phyloP scores from a whole-genome alignment of 2,329 filamentous ascomycete species.

The Torrubiella hemipterigena region DNA sequence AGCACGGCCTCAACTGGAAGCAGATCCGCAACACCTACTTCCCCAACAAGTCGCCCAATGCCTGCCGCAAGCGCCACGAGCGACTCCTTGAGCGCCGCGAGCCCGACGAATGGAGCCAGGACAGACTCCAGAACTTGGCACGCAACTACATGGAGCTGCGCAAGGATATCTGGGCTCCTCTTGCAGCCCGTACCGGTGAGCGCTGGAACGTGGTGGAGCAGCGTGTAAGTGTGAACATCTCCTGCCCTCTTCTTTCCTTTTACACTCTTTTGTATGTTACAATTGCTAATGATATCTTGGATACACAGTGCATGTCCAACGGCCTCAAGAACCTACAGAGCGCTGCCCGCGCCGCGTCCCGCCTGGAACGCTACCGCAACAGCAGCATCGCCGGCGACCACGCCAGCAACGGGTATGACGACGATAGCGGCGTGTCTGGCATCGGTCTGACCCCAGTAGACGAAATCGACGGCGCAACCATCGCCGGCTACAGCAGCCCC shows the following conservation, averaged over 20 bases:
- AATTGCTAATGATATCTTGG: not conserved
- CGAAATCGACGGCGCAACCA: constrained; percentile 47
- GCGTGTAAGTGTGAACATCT: constrained; percentile 32
- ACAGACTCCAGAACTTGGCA: constrained; percentile 62
- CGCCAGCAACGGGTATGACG: constrained; percentile 37
- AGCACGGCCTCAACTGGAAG: constrained; percentile 70
- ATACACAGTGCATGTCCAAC: constrained; percentile 70
- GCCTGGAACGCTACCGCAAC: constrained; percentile 43
- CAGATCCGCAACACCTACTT: constrained; percentile 70
- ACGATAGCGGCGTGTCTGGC: constrained; percentile 60
- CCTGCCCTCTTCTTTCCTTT: not conserved
- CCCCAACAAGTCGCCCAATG: constrained; percentile 65
- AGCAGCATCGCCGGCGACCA: constrained; percentile 3
- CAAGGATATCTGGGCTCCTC: constrained; percentile 67
- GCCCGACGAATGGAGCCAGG: constrained; percentile 66
- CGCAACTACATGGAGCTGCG: constrained; percentile 69
- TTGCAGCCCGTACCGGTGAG: constrained; percentile 68
- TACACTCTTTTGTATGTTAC: not conserved
- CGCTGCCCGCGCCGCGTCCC: constrained; percentile 51
- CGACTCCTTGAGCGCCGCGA: constrained; percentile 65
- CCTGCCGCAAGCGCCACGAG: constrained; percentile 82
- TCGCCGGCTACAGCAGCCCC: constrained; percentile 42
- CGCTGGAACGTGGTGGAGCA: constrained; percentile 62
- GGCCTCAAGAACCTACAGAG: constrained; percentile 71
- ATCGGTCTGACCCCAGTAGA: constrained; percentile 47